Base-by-base conservation (phyloP, 139 green algal species). In the Ulvella scutata region DNA sequence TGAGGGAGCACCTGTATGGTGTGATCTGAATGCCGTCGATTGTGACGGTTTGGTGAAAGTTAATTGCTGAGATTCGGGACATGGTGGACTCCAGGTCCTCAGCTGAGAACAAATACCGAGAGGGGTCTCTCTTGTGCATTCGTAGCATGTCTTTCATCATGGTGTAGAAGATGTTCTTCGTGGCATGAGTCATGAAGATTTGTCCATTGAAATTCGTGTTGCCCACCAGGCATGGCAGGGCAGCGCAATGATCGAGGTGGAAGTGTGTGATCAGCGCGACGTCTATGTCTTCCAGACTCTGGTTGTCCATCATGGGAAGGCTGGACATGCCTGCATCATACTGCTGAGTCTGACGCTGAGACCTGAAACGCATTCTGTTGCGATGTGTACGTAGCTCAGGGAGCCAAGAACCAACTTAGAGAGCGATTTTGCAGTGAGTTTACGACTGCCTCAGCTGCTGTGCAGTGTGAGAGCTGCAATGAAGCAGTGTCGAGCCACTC, bases 161-260 rank as follows among this genome's bases (percentile, higher is more conserved):
- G 26, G 91, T 92, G 76, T 90, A 83, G 77, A 91, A 95, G 60
- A 99, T 96, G 23, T 93, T 94, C 79, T 97, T 97, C 38, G 95
- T 99, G 33, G 94, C 86, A 83, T 99, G 95, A 10, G 95, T 99
- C 95, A 99, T 99, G 78, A 97, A 94, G 43, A 98, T 87, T 10
- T 87, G 84, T 0, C 95, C 95, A 77, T 92, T 92, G 82, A 98
- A 98, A 59, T 81, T 85, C 2, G 94, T 98, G 73, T 91, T 87
- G 7, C 81, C 79, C 1, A 96, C 78, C 10, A 99, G 84, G 74
- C 92, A 98, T 0, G 94, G 94, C 43, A 99, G 84, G 17, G 94
- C 92, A 7, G 94, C 94, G 79, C 90, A 96, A 82, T 99, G 94
- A 82, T 99, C 94, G 37, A 98, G 84, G 76, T 99, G 94, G 73